phyloP scores from a whole-genome alignment of 106 monocot species.

The Triglochin maritima region DNA sequence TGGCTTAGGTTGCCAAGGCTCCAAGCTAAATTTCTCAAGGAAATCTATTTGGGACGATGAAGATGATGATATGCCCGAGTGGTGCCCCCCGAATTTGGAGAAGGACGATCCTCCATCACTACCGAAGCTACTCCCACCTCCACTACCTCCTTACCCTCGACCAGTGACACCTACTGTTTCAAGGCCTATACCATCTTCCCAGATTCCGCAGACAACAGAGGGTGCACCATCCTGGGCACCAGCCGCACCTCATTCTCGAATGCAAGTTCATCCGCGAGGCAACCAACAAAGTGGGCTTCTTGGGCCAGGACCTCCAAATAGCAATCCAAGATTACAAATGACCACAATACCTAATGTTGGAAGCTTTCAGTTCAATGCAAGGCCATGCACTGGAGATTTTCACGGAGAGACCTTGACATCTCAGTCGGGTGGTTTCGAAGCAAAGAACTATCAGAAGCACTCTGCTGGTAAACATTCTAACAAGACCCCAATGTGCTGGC shows the following conservation, averaged over 20 bases:
- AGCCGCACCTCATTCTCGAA: not conserved
- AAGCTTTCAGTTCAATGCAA: not conserved
- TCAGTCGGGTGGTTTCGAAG: not conserved
- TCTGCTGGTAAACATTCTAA: not conserved
- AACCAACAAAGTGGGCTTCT: constrained; percentile 8
- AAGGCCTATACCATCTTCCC: not conserved
- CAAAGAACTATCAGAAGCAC: not conserved
- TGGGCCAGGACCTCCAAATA: constrained; percentile 3
- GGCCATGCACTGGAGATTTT: not conserved
- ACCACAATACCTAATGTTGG: constrained; percentile 1
- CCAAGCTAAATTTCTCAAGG: constrained; percentile 8
- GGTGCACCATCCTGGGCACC: not conserved
- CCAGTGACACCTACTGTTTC: not conserved
- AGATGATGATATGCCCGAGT: constrained; percentile 69
- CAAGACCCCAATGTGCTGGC: not conserved
- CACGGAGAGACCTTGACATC: not conserved
- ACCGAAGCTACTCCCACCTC: constrained; percentile 3
- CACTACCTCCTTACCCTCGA: not conserved
- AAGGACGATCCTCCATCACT: not conserved
- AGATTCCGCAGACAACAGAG: constrained; percentile 3
- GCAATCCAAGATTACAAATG: not conserved
- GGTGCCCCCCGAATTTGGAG: constrained; percentile 44
- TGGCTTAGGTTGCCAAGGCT: constrained; percentile 2
- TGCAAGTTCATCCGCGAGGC: not conserved
- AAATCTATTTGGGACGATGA: constrained; percentile 29